These are phyloP conservation scores for Podospora didyma DNA, from an alignment of 495 filamentous ascomycete genomes.

Conservation along the genomic window DNA sequence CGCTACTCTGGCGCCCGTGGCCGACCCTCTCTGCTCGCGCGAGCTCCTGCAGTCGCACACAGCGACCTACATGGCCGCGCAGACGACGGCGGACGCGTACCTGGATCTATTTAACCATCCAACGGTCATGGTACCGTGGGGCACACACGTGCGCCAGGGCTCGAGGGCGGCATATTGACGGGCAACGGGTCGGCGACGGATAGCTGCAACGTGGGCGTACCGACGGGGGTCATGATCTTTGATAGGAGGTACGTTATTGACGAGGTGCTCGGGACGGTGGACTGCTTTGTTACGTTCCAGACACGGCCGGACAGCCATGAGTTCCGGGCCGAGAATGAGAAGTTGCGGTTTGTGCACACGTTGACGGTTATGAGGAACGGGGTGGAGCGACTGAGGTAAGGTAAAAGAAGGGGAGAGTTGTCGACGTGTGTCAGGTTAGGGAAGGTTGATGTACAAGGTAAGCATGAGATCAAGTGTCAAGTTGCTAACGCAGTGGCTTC, in stretches of 20 bases:
- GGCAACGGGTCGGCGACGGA: constrained; percentile 19
- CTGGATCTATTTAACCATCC: constrained; percentile 33
- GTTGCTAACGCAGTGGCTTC: no score
- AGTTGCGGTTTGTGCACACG: constrained; percentile 21
- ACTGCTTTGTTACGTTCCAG: constrained; percentile 37
- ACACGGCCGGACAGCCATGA: constrained; percentile 32
- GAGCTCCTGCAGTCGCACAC: constrained; percentile 37
- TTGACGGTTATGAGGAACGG: constrained; percentile 19
- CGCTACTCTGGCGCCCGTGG: no score
- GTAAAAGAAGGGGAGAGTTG: no score
- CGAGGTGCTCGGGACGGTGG: constrained; percentile 39
- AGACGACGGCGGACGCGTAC: constrained; percentile 44
- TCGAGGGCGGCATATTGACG: constrained; percentile 41
- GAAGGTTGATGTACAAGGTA: no score
- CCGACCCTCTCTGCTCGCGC: constrained; percentile 39
- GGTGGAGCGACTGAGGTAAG: neutral
- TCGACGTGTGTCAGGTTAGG: no score
- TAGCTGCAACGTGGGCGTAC: constrained; percentile 31
- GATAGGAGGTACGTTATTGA: constrained; percentile 31
- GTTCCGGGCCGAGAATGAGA: constrained; percentile 29
- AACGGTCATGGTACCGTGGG: constrained; percentile 31
- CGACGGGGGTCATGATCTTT: constrained; percentile 19
- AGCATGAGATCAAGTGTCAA: no score
- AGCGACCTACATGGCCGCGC: constrained; percentile 40
- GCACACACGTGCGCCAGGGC: constrained; percentile 39